Conservation (phyloP, 2,329 filamentous ascomycete species). For the Aspergillus sp. region DNA sequence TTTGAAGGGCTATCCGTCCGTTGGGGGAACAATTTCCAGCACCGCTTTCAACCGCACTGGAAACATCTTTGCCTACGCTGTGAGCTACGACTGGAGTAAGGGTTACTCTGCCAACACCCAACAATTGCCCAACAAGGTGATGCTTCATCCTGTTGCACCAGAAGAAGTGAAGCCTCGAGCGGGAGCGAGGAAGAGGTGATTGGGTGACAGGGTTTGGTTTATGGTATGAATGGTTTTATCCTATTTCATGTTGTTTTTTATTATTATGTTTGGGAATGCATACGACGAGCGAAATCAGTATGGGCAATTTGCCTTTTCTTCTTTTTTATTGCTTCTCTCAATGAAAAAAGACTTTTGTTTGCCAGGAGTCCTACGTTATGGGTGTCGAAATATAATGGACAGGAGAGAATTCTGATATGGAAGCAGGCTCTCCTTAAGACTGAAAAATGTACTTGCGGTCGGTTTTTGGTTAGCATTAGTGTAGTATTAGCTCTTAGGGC, state of each 20-base stretch:
- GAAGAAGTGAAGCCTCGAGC: constrained; percentile 56
- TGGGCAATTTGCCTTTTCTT: constrained; percentile 1
- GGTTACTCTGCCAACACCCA: constrained; percentile 80
- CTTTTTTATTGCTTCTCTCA: background rate
- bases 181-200: constrained; percentile 38
- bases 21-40: constrained; percentile 78
- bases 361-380: too few relatives aligned
- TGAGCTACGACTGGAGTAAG: constrained; percentile 98
- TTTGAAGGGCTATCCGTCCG: constrained; percentile 78
- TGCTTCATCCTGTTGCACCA: constrained; percentile 69
- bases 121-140: constrained; percentile 65
- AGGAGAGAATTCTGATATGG: background rate
- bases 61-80: constrained; percentile 76
- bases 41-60: constrained; percentile 89
- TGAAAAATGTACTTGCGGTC: background rate
- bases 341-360: background rate
- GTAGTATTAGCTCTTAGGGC: background rate
- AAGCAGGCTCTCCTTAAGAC: background rate
- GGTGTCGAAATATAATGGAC: background rate
- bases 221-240: background rate
- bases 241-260: background rate
- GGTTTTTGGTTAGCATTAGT: constrained; percentile 1
- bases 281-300: constrained; percentile 13
- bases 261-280: constrained; percentile 12
- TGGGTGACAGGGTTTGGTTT: background rate